Evolutionary conservation across 306 rosid genomes (phyloP).

Genomic region (Fagus crenata): DNA sequence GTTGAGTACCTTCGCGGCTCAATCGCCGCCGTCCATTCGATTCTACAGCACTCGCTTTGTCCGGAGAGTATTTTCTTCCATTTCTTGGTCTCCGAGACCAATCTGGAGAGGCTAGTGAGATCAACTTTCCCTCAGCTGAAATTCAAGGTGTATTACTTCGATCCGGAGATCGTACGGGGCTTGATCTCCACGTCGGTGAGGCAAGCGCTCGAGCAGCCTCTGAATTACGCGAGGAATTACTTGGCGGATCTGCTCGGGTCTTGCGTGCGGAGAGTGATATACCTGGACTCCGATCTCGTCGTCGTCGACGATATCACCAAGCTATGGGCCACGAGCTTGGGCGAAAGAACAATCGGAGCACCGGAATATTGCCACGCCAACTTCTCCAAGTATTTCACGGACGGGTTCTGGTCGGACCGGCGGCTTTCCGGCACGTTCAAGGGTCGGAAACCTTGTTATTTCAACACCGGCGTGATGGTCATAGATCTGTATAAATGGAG

Average conservation of each 20-base stretch:
- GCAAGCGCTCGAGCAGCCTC: conserved; percentile 75
- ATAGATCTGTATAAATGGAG: conserved; percentile 76
- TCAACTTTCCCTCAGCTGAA: conserved; percentile 68
- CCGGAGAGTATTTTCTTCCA: conserved; percentile 71
- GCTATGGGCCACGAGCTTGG: conserved; percentile 57
- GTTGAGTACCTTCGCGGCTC: conserved; percentile 79
- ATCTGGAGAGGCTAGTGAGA: conserved; percentile 50
- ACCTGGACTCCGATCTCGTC: conserved; percentile 71
- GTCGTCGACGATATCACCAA: conserved; percentile 62
- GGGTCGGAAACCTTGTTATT: conserved; percentile 58
- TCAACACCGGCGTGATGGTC: conserved; percentile 86
- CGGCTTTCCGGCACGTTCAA: conserved; percentile 36
- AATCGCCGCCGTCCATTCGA: conserved; percentile 76
- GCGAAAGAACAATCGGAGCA: conserved; percentile 54
- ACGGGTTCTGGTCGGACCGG: conserved; percentile 53
- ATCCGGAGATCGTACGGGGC: conserved; percentile 50
- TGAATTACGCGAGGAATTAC: conserved; percentile 77
- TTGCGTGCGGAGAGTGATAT: conserved; percentile 64
- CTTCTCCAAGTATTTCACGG: conserved; percentile 65
- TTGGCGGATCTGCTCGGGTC: conserved; percentile 58
- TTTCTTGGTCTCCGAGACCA: conserved; percentile 58
- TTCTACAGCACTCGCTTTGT: conserved; percentile 56
- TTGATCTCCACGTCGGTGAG: conserved; percentile 73
- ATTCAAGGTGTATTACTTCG: conserved; percentile 68
- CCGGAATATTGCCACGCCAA: conserved; percentile 85